A percentile compares a stretch with the other conserved stretches of the same genome.
phyloP scores from a whole-genome alignment of 768 basidiomycete genomes.

The Pisolithus tinctorius region DNA sequence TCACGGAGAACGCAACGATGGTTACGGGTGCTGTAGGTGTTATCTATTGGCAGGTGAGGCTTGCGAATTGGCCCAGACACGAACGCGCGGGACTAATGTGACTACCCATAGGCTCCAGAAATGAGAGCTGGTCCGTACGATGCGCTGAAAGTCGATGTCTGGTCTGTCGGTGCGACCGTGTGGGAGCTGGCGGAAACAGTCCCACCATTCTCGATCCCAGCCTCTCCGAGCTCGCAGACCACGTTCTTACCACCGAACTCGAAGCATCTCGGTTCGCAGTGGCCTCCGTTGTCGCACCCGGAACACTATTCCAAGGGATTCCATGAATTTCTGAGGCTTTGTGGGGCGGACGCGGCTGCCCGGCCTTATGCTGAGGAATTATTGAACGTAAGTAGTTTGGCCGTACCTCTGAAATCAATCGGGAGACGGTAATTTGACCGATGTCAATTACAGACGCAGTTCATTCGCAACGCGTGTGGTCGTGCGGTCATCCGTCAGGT shows the following conservation, averaged over 20 bases:
- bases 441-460: conserved; percentile 39
- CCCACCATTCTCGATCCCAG: conserved; percentile 58
- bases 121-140: conserved; percentile 65
- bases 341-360: conserved; percentile 51
- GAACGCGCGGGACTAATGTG: not conserved
- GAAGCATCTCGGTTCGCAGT: conserved; percentile 44
- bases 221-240: conserved; percentile 12
- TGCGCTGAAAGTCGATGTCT: conserved; percentile 68
- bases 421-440: not conserved
- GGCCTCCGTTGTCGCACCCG: conserved; percentile 56
- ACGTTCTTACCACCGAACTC: conserved; percentile 35
- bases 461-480: conserved; percentile 63
- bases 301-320: conserved; percentile 60
- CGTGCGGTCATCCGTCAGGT: conserved; percentile 62
- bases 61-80: not conserved
- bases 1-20: conserved; percentile 44
- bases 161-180: conserved; percentile 77
- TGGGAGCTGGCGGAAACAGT: conserved; percentile 77
- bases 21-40: conserved; percentile 61
- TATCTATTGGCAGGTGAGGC: conserved; percentile 68
- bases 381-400: conserved; percentile 41
- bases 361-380: conserved; percentile 53
- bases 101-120: conserved; percentile 52
- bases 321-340: conserved; percentile 64
- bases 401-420: not conserved